Evolutionary conservation across 2,329 filamentous ascomycete genomes (phyloP), one percentile per base, ranked within the genome.

Genomic region (Fusarium coicis): DNA sequence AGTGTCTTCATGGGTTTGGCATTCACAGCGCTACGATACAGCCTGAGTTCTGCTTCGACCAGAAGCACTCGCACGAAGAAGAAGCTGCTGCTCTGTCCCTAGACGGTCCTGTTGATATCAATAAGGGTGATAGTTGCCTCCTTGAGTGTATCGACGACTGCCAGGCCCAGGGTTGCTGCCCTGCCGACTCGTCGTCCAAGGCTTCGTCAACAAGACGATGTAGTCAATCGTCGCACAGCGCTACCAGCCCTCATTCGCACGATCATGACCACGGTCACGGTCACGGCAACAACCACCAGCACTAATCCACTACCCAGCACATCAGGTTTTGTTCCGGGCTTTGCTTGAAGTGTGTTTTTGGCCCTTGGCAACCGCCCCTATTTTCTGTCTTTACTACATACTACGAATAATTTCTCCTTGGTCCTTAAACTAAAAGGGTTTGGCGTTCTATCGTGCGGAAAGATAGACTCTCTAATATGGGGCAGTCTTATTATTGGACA

Each of bases 21-120:
- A 98, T 99, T 74, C 96, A 99, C 85, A 97, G 93, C 42, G 96
- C 95, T 40, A 99, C 96, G 18, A 98, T 99, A 76, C 96, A 99
- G 83, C 96, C 96, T 10, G 96, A 99, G 82, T 99, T 92, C 76
- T 91, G 89, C 71, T 81, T 89, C 32, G 89, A 89, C 73, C 78
- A 83, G 44, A 80, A 82, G 57, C 87, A 85, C 71, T 80, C 78
- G 62, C 83, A 84, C 43, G 75, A 80, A 19, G 80, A 82, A 7
- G 81, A 84, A 57, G 79, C 80, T 36, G 78, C 80, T 11, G 79
- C 78, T 28, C 75, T 83, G 39, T 67, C 79, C 10, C 73, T 84
- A 37, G 82, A 86, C 63, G 84, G 83, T 15, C 67, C 68, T 2
- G 64, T 49, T 57, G 73, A 81, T 68, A 62, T 72, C 44, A 60